Evolutionary conservation across 495 filamentous ascomycete genomes (phyloP).

Genomic region (Neurospora sp.): DNA sequence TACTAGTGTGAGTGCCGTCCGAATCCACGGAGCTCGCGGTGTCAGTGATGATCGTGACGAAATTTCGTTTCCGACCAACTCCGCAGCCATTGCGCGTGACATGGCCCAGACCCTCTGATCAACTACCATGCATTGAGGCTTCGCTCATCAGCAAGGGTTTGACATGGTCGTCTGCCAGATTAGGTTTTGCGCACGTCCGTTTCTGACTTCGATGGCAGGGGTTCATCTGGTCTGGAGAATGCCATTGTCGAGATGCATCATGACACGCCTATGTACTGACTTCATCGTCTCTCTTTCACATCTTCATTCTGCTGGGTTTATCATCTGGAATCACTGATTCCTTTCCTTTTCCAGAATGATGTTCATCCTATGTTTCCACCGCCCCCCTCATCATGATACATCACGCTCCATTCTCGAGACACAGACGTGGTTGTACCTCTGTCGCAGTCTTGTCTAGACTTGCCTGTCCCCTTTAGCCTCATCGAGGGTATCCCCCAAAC

Average conservation of each 20-base stretch:
- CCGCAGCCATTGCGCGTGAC: constrained; percentile 16
- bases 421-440: constrained; percentile 7
- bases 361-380: not conserved
- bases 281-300: not conserved
- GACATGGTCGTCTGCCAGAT: constrained; percentile 36
- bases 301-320: not conserved
- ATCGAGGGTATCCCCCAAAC: constrained; percentile 18
- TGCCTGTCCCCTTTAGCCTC: constrained; percentile 5
- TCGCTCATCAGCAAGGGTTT: constrained; percentile 11
- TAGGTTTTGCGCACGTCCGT: constrained; percentile 48
- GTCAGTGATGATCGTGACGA: not conserved
- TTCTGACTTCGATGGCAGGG: not conserved
- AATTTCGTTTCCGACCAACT: constrained; percentile 11
- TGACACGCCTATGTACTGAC: not conserved
- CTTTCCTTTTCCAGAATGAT: constrained; percentile 5
- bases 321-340: not conserved
- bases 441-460: not conserved
- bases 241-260: no score
- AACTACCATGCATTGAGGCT: constrained; percentile 16
- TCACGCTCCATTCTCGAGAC: constrained; percentile 11
- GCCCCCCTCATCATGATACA: not conserved
- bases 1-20: not conserved
- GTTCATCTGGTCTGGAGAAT: not conserved
- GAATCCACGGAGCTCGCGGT: not conserved
- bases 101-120: constrained; percentile 13